Conservation (phyloP, 768 basidiomycete genomes). For the Pholiota molesta region DNA sequence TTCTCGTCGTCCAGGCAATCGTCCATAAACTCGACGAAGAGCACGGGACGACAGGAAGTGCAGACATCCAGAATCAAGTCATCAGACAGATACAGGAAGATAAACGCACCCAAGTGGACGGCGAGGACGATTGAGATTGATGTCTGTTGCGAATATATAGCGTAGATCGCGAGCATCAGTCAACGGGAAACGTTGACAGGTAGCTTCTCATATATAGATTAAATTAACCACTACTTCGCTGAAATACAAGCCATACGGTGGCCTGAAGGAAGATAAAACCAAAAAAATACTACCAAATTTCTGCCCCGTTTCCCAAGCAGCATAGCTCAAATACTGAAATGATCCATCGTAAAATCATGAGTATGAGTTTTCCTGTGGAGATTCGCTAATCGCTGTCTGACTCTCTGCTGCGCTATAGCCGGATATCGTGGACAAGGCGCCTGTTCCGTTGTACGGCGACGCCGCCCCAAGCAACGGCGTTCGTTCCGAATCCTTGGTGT, state of each 20-base stretch:
- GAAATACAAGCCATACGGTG: no score
- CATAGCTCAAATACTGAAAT: no score
- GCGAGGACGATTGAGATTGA: no score
- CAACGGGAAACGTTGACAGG: no score
- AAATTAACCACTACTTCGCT: no score
- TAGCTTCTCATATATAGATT: no score
- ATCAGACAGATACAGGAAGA: background rate
- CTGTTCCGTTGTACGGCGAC: background rate
- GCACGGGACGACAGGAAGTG: background rate
- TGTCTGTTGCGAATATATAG: no score
- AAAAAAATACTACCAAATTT: background rate
- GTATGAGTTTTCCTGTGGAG: slow-evolving; percentile 16
- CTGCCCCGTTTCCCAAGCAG: no score
- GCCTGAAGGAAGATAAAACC: background rate
- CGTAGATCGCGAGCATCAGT: no score
- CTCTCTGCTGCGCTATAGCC: slow-evolving; percentile 13
- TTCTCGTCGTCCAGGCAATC: background rate
- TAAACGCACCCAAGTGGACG: no score
- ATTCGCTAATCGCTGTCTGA: slow-evolving; percentile 21
- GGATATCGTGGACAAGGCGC: background rate
- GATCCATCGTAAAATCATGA: background rate
- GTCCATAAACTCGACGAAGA: background rate
- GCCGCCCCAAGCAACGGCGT: slow-evolving; percentile 35
- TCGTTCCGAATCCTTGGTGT: slow-evolving; percentile 34
- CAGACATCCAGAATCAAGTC: background rate